Percentiles rank a stretch among this genome's conserved stretches.
These are phyloP conservation scores for Postia placenta DNA, from an alignment of 768 basidiomycete genomes.

Conservation along the genomic window DNA sequence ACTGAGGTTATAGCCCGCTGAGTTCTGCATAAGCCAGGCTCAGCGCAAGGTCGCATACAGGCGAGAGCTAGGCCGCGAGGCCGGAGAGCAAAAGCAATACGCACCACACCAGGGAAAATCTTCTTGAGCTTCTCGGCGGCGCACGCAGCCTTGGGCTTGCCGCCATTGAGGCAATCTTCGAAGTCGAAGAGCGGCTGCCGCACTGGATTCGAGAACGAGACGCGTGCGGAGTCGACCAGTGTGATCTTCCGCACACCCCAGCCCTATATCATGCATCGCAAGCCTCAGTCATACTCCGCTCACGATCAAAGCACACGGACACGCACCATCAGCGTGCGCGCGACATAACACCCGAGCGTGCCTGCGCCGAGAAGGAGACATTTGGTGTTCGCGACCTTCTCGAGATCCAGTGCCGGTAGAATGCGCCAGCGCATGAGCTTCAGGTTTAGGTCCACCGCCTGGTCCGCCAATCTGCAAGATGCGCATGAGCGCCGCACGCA, in stretches of 20 bases:
- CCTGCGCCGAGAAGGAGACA: slow-evolving; percentile 92
- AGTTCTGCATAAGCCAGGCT: slow-evolving; percentile 48
- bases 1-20: slow-evolving; percentile 68
- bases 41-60: neutral
- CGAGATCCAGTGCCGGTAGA: slow-evolving; percentile 81
- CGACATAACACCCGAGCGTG: slow-evolving; percentile 95
- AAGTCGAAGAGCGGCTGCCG: slow-evolving; percentile 96
- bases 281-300: neutral
- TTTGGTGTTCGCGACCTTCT: slow-evolving; percentile 72
- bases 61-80: neutral
- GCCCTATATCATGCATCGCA: slow-evolving; percentile 43
- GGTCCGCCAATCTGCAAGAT: slow-evolving; percentile 70
- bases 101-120: slow-evolving; percentile 89
- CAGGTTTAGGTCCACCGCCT: slow-evolving; percentile 96
- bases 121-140: slow-evolving; percentile 81
- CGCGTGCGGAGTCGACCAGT: slow-evolving; percentile 83
- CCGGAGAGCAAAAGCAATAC: slow-evolving; percentile 24
- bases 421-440: slow-evolving; percentile 99
- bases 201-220: slow-evolving; percentile 97
- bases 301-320: neutral
- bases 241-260: slow-evolving; percentile 97
- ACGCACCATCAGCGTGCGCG: slow-evolving; percentile 81
- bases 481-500: neutral
- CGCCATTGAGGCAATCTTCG: slow-evolving; percentile 86
- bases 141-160: slow-evolving; percentile 88